Conservation (phyloP, 2,329 filamentous ascomycete genomes). For the Claviceps citrina region DNA sequence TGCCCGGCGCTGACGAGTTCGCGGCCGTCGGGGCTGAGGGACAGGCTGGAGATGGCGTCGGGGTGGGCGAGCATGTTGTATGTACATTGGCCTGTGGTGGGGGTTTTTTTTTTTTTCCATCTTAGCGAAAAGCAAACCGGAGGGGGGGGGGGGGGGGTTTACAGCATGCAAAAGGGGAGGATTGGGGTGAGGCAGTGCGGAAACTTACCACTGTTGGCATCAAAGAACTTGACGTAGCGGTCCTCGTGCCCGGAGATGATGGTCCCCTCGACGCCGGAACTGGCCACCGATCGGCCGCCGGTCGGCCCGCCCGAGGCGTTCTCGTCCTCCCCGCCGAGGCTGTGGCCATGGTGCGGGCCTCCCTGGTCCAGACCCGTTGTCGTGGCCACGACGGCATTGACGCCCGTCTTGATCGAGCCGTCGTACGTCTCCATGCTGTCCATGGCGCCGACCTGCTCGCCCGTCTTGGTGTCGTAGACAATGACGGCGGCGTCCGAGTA, state of each 20-base stretch:
- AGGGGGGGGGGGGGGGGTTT: not conserved
- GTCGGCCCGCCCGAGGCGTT: constrained; percentile 61
- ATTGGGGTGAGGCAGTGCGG: no score
- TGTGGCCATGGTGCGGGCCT: constrained; percentile 36
- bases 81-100: constrained; percentile 80
- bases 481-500: constrained; percentile 83
- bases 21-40: constrained; percentile 78
- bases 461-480: constrained; percentile 81
- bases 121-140: not conserved
- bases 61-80: constrained; percentile 98
- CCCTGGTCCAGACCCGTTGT: constrained; percentile 65
- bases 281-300: constrained; percentile 46
- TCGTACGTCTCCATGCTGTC: constrained; percentile 89
- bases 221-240: constrained; percentile 89
- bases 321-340: constrained; percentile 56
- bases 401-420: constrained; percentile 59
- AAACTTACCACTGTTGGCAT: constrained; percentile 92
- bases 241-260: constrained; percentile 97
- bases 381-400: constrained; percentile 83
- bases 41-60: constrained; percentile 79
- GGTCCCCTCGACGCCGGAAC: constrained; percentile 74
- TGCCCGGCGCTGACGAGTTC: constrained; percentile 94
- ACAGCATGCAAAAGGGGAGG: no score
- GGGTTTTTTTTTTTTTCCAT: not conserved
- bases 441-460: constrained; percentile 86